These are phyloP conservation scores for Fusarium equiseti DNA, from an alignment of 2,329 filamentous ascomycete species.

Conservation along the genomic window DNA sequence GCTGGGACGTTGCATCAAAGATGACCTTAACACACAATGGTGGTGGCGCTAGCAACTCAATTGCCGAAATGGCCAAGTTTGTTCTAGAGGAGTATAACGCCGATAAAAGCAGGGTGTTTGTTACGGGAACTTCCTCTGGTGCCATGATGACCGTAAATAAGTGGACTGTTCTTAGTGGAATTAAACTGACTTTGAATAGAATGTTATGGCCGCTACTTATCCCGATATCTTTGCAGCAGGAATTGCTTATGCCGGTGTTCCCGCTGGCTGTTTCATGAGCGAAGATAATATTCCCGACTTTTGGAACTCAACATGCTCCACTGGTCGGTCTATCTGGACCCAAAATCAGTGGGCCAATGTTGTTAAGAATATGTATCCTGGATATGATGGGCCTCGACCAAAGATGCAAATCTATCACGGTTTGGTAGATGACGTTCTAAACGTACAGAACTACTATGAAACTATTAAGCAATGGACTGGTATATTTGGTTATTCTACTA, in stretches of 20 bases:
- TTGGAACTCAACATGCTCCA: conserved; percentile 18
- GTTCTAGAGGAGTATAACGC: conserved; percentile 11
- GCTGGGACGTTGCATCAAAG: conserved; percentile 22
- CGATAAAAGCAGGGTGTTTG: conserved; percentile 13
- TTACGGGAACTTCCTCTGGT: conserved; percentile 20
- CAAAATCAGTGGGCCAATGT: conserved; percentile 19
- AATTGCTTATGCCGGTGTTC: conserved; percentile 17
- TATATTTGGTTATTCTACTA: conserved; percentile 15
- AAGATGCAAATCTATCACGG: conserved; percentile 22
- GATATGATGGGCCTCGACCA: conserved; percentile 9
- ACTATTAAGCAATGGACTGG: conserved; percentile 22
- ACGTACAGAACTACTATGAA: conserved; percentile 23
- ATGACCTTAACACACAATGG: conserved; percentile 16
- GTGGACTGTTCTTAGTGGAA: rapidly evolving
- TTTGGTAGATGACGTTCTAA: conserved; percentile 5
- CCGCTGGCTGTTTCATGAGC: conserved; percentile 16
- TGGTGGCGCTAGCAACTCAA: conserved; percentile 9
- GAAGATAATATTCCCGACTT: not conserved
- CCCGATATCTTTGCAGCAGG: conserved; percentile 10
- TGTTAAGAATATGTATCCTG: conserved; percentile 26
- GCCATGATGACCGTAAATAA: conserved; percentile 14
- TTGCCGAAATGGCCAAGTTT: conserved; percentile 24
- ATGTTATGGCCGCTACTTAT: conserved; percentile 16
- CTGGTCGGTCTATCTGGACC: not conserved
- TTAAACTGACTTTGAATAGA: not conserved